These are phyloP conservation scores for Beauveria sp. DNA, from an alignment of 2,329 filamentous ascomycete genomes.

Conservation along the genomic window DNA sequence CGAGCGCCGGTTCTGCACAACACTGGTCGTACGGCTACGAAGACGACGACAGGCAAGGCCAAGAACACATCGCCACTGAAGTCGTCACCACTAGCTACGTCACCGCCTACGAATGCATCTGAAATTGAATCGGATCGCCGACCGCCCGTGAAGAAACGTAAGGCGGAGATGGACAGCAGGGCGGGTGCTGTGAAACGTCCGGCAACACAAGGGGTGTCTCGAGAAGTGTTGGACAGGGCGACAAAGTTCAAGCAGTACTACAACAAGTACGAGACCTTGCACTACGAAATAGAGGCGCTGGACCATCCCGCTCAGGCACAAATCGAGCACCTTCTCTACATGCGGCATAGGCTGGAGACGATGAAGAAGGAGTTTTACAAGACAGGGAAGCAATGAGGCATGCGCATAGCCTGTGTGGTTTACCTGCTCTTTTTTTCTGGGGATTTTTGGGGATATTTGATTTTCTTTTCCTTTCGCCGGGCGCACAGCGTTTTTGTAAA, in stretches of 20 bases:
- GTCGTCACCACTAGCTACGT: conserved; percentile 58
- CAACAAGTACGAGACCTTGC: conserved; percentile 47
- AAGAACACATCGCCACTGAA: conserved; percentile 53
- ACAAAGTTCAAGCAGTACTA: conserved; percentile 49
- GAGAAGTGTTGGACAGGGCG: conserved; percentile 45
- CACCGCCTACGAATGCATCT: conserved; percentile 57
- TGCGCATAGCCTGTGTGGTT: not conserved
- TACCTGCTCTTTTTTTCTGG: not conserved
- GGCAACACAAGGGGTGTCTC: conserved; percentile 16
- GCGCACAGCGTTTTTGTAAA: not conserved
- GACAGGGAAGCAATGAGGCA: conserved; percentile 19
- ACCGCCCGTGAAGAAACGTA: conserved; percentile 35
- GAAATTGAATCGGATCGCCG: conserved; percentile 43
- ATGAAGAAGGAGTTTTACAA: conserved; percentile 54
- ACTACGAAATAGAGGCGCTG: conserved; percentile 44
- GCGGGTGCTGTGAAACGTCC: conserved; percentile 27
- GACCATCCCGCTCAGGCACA: conserved; percentile 44
- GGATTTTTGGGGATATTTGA: not conserved
- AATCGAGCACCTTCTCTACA: conserved; percentile 42
- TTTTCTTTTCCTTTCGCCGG: conserved; percentile 1
- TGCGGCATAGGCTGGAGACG: conserved; percentile 45
- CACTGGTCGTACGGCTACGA: not conserved
- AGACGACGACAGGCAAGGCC: conserved; percentile 24
- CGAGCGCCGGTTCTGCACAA: conserved; percentile 3
- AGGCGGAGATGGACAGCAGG: conserved; percentile 21